Conservation (phyloP, 2,329 filamentous ascomycete genomes). For the Dryadomyces quercus-mongolicae region DNA sequence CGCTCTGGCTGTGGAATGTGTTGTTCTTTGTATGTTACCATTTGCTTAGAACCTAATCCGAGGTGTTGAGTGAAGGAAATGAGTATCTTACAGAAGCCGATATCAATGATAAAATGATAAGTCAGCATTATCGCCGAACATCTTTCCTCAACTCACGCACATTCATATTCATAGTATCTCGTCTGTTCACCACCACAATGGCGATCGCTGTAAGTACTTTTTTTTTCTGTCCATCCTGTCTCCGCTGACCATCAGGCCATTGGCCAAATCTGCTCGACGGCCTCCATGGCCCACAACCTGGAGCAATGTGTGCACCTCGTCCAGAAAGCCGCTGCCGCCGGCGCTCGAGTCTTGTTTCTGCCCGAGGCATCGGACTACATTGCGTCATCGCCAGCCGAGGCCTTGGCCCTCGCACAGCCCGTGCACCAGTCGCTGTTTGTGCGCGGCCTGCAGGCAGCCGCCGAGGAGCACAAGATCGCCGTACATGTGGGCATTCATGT, state of each 20-base stretch:
- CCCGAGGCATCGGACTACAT: constrained; percentile 92
- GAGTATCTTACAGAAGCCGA: too few species aligned
- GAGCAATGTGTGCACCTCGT: constrained; percentile 63
- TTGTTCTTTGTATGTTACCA: neutral
- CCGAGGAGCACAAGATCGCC: constrained; percentile 48
- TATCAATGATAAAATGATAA: too few species aligned
- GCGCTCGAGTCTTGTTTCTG: constrained; percentile 80
- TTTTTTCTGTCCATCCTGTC: neutral
- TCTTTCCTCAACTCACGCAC: too few species aligned
- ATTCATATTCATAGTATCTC: neutral
- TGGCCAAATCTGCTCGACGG: constrained; percentile 80
- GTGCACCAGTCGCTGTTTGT: constrained; percentile 61
- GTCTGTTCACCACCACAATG: neutral
- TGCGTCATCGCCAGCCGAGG: constrained; percentile 53
- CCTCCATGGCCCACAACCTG: constrained; percentile 67
- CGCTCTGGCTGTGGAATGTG: neutral
- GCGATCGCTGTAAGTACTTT: constrained; percentile 2
- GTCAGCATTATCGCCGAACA: too few species aligned
- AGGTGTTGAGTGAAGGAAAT: too few species aligned
- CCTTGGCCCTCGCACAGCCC: constrained; percentile 57
- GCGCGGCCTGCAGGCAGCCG: constrained; percentile 57
- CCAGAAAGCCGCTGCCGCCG: constrained; percentile 58
- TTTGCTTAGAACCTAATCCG: too few species aligned
- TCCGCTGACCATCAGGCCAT: constrained; percentile 47
- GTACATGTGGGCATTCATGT: constrained; percentile 88